Percentiles rank a stretch among this genome's conserved stretches.
Conservation (phyloP, 257 asterid species). For the Forsythia viridissima region DNA sequence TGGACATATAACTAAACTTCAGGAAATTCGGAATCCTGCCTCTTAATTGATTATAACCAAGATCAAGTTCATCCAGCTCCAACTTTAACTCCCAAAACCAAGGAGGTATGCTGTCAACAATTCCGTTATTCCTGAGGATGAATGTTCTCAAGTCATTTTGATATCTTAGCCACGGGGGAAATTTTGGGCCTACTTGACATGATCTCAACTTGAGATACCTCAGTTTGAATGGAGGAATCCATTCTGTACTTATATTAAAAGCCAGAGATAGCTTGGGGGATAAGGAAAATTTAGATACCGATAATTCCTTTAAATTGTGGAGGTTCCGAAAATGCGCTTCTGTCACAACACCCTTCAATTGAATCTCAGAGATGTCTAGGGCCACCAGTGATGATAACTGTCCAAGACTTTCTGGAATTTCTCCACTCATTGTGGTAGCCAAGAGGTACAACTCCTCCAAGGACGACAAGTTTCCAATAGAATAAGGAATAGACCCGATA, state of each 20-base stretch:
- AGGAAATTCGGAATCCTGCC: background rate
- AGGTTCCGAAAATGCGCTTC: background rate
- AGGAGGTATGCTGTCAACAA: background rate
- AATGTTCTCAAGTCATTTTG: background rate
- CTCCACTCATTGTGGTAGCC: background rate
- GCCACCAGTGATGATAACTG: background rate
- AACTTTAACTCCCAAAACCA: background rate
- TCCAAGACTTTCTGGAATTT: background rate
- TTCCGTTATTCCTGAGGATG: background rate
- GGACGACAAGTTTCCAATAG: conserved; percentile 4
- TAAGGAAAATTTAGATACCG: background rate
- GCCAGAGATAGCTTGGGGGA: background rate
- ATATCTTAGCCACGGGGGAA: background rate
- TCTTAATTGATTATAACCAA: background rate
- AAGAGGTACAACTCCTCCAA: background rate
- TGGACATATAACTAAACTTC: background rate
- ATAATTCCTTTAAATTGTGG: background rate
- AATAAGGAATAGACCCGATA: background rate
- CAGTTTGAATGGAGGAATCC: conserved; percentile 25
- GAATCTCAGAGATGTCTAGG: background rate
- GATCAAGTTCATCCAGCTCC: background rate
- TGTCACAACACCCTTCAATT: background rate
- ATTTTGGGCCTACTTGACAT: background rate
- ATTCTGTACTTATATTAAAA: background rate
- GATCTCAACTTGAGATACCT: background rate